Evolutionary conservation across 305 asterid genomes (phyloP).

Genomic region (Fraxinus paxiana): DNA sequence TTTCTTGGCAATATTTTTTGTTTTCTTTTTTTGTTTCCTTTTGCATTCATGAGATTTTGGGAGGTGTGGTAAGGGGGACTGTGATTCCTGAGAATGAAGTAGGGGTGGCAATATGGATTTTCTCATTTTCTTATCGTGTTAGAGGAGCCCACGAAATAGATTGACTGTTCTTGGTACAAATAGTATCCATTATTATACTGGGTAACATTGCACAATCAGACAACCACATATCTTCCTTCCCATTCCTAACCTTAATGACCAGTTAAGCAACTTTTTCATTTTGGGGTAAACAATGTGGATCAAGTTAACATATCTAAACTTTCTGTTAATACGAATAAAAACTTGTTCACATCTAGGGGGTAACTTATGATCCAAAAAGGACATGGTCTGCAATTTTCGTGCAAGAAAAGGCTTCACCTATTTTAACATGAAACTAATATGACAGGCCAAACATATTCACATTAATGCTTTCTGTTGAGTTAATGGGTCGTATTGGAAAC

Average conservation of each 20-base stretch:
- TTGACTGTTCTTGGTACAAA: background rate
- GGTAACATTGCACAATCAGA: background rate
- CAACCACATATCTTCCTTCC: background rate
- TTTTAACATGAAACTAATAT: background rate
- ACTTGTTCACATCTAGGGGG: too few species aligned
- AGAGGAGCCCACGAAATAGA: background rate
- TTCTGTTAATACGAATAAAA: background rate
- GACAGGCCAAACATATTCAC: background rate
- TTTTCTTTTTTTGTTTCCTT: background rate
- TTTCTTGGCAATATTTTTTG: background rate
- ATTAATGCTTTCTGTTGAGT: background rate
- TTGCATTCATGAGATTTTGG: background rate
- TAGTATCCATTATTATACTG: background rate
- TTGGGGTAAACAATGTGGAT: background rate
- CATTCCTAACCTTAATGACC: background rate
- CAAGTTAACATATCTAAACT: background rate
- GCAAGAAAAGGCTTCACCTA: background rate
- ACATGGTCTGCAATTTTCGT: background rate
- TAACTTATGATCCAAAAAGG: too few species aligned
- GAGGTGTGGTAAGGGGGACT: background rate
- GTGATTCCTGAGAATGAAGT: constrained; percentile 2
- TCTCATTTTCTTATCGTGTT: background rate
- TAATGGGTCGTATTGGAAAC: background rate
- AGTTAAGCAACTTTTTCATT: background rate
- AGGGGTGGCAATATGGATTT: background rate